These are phyloP conservation scores for Citrus australasica DNA, from an alignment of 345 rosid genomes.

Conservation along the genomic window DNA sequence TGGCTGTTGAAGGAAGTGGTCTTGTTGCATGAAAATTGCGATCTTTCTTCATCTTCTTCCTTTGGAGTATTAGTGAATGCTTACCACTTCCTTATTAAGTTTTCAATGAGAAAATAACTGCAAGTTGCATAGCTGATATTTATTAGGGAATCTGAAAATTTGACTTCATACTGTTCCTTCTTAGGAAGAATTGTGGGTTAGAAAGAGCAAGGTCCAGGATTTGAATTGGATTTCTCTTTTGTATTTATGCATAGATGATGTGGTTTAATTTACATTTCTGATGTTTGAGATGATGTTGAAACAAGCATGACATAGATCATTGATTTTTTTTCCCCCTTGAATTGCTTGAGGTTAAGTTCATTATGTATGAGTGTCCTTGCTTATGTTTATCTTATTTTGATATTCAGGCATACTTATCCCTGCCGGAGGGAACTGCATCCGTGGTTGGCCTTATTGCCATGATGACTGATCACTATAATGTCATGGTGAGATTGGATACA, in stretches of 20 bases:
- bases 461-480: conserved; percentile 96
- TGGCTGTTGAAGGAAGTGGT: neutral
- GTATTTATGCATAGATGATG: neutral
- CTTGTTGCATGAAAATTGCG: neutral
- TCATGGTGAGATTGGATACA: conserved; percentile 53
- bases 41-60: neutral
- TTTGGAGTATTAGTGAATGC: neutral
- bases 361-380: neutral
- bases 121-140: neutral
- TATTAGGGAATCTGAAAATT: neutral
- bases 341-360: conserved; percentile 5
- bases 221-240: neutral
- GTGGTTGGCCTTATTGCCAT: conserved; percentile 93
- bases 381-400: conserved; percentile 5
- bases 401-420: conserved; percentile 86
- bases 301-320: neutral
- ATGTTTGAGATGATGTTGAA: neutral
- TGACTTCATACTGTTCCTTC: neutral
- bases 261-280: neutral
- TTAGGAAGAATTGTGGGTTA: neutral
- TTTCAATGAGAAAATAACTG: neutral
- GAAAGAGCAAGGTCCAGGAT: neutral
- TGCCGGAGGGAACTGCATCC: conserved; percentile 94
- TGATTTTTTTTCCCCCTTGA: neutral
- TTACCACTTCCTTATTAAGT: neutral